Evolutionary conservation across 2,329 filamentous ascomycete species (phyloP).

Genomic region (Claviceps purpurea): DNA sequence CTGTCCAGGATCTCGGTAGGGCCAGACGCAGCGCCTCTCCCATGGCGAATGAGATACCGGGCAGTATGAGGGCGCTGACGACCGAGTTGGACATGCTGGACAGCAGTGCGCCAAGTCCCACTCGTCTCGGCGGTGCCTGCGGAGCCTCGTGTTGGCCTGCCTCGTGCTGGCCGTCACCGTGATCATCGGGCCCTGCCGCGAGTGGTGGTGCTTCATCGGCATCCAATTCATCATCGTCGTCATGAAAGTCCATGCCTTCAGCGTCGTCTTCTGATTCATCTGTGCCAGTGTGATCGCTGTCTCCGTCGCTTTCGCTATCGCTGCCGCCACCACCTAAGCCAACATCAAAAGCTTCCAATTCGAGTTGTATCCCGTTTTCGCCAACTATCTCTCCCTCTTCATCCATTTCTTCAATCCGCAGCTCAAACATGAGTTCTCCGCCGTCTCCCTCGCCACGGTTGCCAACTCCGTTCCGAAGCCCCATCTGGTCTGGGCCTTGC

Average conservation of each 20-base stretch:
- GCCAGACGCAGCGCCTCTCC: conserved; percentile 59
- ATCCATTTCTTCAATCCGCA: conserved; percentile 21
- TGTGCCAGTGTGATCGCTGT: neutral
- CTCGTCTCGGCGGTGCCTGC: conserved; percentile 20
- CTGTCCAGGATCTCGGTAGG: conserved; percentile 57
- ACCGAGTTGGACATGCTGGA: conserved; percentile 34
- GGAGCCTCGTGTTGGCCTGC: conserved; percentile 20
- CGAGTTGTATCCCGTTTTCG: conserved; percentile 18
- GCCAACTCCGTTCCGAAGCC: conserved; percentile 7
- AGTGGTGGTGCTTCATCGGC: neutral
- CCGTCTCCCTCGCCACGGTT: conserved; percentile 10
- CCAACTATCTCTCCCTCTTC: conserved; percentile 20
- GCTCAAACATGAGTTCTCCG: conserved; percentile 19
- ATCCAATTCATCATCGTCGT: neutral
- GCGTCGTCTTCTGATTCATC: neutral
- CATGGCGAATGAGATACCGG: conserved; percentile 63
- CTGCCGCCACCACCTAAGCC: neutral
- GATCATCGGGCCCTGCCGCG: conserved; percentile 4
- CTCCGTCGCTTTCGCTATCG: neutral
- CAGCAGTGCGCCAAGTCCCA: conserved; percentile 23
- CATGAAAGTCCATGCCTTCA: neutral
- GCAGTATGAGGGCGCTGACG: conserved; percentile 56
- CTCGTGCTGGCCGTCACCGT: conserved; percentile 16
- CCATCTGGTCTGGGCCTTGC: conserved; percentile 8
- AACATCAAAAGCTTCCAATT: neutral